phyloP scores from a whole-genome alignment of 2,329 filamentous ascomycete genomes.

The Hypoxylon rubiginosum region DNA sequence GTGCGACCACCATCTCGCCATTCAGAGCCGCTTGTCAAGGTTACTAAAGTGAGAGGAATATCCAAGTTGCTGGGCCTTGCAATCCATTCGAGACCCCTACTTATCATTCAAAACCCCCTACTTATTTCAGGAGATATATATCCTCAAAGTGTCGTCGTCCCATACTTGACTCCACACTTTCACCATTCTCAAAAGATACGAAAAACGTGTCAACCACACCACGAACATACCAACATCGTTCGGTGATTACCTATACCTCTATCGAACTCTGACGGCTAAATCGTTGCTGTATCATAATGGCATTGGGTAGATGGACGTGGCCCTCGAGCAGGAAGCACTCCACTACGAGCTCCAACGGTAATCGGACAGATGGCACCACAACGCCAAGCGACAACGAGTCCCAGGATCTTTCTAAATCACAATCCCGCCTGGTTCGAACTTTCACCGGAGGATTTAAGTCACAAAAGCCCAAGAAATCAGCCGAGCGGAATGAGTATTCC shows the following conservation, averaged over 20 bases:
- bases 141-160: neutral
- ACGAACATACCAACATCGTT: neutral
- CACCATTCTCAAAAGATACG: neutral
- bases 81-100: neutral
- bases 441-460: constrained; percentile 42
- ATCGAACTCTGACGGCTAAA: neutral
- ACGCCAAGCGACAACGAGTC: constrained; percentile 42
- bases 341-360: constrained; percentile 43
- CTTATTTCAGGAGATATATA: constrained; percentile 1
- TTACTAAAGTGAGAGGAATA: constrained; percentile 16
- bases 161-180: constrained; percentile 14
- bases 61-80: constrained; percentile 4
- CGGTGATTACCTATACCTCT: neutral
- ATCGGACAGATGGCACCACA: constrained; percentile 39
- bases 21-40: constrained; percentile 9
- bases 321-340: constrained; percentile 42
- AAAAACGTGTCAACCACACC: constrained; percentile 4
- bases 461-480: constrained; percentile 38
- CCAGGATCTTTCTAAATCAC: constrained; percentile 37
- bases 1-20: constrained; percentile 33
- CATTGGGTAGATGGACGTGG: constrained; percentile 44
- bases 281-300: constrained; percentile 27
- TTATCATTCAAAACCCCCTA: neutral
- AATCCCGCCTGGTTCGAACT: constrained; percentile 42
- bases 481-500: constrained; percentile 40